phyloP scores from a whole-genome alignment of 2,329 filamentous ascomycete species.

The Claviceps sp. region DNA sequence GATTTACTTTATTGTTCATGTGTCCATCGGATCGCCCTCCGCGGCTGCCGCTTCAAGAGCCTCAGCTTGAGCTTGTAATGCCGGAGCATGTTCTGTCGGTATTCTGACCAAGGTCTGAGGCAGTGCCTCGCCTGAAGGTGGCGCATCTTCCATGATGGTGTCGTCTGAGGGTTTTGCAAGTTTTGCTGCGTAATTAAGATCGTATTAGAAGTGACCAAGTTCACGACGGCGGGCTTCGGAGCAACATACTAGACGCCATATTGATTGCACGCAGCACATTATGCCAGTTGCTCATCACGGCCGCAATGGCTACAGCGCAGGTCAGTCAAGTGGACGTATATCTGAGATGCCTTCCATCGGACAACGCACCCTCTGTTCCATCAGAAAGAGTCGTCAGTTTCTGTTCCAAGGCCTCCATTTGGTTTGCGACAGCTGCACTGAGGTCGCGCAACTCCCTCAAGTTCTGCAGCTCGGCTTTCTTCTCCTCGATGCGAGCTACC shows the following conservation, averaged over 20 bases:
- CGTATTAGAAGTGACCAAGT: conserved; percentile 5
- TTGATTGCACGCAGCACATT: conserved; percentile 74
- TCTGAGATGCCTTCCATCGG: conserved; percentile 4
- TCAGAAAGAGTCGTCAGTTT: conserved; percentile 67
- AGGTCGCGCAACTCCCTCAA: conserved; percentile 66
- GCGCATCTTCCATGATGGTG: conserved; percentile 14
- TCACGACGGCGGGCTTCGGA: background rate
- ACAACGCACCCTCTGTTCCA: conserved; percentile 60
- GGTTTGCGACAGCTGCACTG: conserved; percentile 62
- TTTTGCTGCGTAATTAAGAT: conserved; percentile 40
- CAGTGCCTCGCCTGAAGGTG: conserved; percentile 35
- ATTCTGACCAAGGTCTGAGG: conserved; percentile 77
- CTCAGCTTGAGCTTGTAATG: conserved; percentile 47
- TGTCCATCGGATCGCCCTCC: conserved; percentile 18
- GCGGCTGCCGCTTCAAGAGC: conserved; percentile 31
- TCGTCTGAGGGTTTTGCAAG: conserved; percentile 46
- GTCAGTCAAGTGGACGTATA: conserved; percentile 10
- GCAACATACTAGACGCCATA: conserved; percentile 63
- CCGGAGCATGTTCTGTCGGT: conserved; percentile 62
- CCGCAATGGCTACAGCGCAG: conserved; percentile 53
- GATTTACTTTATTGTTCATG: background rate
- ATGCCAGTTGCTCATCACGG: conserved; percentile 80
- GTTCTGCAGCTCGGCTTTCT: conserved; percentile 70
- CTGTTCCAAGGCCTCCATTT: conserved; percentile 72
- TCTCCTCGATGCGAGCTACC: conserved; percentile 67